Percentiles rank a stretch among this genome's conserved stretches.
Conservation (phyloP, 352 stramenopile species). For the Phytophthora citricola region DNA sequence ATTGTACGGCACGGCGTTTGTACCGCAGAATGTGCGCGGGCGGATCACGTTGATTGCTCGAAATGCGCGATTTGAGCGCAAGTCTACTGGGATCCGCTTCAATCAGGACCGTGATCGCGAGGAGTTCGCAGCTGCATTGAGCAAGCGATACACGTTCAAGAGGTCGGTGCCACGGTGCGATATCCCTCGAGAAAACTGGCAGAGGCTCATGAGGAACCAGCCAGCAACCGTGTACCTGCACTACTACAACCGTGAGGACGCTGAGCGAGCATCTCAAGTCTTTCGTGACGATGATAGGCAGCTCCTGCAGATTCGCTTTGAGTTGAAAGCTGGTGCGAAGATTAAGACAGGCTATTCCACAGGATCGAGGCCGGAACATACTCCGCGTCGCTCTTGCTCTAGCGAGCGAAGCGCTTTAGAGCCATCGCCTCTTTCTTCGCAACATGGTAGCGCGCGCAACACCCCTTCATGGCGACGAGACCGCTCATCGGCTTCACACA, state of each 20-base stretch:
- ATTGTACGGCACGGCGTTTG: conserved; percentile 65
- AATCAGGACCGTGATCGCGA: conserved; percentile 66
- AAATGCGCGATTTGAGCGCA: conserved; percentile 59
- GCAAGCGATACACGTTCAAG: conserved; percentile 59
- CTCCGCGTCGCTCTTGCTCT: conserved; percentile 39
- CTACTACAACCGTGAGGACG: conserved; percentile 64
- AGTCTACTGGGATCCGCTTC: conserved; percentile 66
- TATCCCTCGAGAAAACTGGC: conserved; percentile 67
- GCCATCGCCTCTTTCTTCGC: conserved; percentile 24
- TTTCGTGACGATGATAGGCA: conserved; percentile 54
- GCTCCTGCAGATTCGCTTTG: conserved; percentile 45
- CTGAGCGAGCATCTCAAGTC: conserved; percentile 40
- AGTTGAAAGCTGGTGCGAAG: conserved; percentile 45
- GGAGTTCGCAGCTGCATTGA: conserved; percentile 51
- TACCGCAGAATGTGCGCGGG: conserved; percentile 51
- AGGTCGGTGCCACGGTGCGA: conserved; percentile 56
- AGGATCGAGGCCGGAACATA: conserved; percentile 1
- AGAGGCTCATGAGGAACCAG: conserved; percentile 50
- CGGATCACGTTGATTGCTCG: conserved; percentile 52
- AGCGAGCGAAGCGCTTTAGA: conserved; percentile 37
- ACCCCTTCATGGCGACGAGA: conserved; percentile 29
- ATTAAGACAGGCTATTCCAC: conserved; percentile 37
- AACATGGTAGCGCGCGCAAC: conserved; percentile 24
- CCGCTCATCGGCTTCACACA: conserved; percentile 4
- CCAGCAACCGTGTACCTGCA: conserved; percentile 49